Base-by-base conservation (phyloP, 2,329 filamentous ascomycete genomes). In the Aspergillus pseudoviridinutans region DNA sequence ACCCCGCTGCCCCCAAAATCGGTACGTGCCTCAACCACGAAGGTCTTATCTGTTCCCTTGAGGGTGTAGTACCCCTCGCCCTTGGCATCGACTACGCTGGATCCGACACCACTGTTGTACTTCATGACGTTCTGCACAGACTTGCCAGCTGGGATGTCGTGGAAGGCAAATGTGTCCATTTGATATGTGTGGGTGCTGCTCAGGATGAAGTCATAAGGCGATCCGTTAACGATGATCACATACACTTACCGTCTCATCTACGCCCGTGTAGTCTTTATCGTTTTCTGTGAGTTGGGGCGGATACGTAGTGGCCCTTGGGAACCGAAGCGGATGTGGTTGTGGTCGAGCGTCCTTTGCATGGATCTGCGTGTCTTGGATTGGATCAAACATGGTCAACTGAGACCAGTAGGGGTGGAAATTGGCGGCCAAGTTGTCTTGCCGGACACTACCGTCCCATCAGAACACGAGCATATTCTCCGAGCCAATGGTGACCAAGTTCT, bases 401-500 rank as follows among this genome's bases (percentile, higher is more conserved):
- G 24, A 29, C 52, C 52, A 54, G 52, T 54, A 54, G 3, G 52
- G 52, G 25, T 49, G 52, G 27, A 4, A 44, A 27, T 47, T 35
- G 27, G 29, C 52, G 4, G 28, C n/a, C 24, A 46, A 27, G 52
- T 54, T 54, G 28, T 54, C 28, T 47, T 47, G 52, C 41, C 14
- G 2, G 44, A 14, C 27, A 54, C 35, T 10, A 35, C n/a, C 24
- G 42, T 38, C 24, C 35, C 44, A n/a, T 49, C 52, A 2, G n/a
- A 6, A 28, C 4, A 20, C 20, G 27, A 54, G 47, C 52, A 54
- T 54, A 17, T 54, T 46, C 14, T n/a, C 27, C 7, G 52, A 25
- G 17, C 42, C 52, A 42, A 54, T 54, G 42, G 52, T 49, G 42
- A 54, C 49, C 38, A 54, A 42, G 42, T 54, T 54, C 22, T 46